phyloP scores from a whole-genome alignment of 805 yeast species.

The Wickerhamiella alocasiicola region DNA sequence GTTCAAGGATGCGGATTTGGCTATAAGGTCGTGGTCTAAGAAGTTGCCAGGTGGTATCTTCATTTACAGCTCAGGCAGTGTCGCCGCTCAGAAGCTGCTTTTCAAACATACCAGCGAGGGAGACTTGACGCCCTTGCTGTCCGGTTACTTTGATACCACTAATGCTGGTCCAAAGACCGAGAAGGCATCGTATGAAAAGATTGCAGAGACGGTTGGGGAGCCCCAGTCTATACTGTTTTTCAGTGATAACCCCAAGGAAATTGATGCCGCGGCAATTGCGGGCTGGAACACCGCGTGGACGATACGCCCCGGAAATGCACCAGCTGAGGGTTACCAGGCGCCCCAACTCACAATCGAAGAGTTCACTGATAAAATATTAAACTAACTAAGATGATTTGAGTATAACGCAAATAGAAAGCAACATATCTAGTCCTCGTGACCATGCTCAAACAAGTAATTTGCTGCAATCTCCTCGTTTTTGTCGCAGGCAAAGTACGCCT shows the following conservation, averaged over 20 bases:
- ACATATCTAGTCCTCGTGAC: conserved; percentile 16
- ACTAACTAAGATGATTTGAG: too few relatives aligned
- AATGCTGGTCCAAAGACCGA: conserved; percentile 67
- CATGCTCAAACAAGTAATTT: conserved; percentile 59
- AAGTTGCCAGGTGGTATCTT: conserved; percentile 31
- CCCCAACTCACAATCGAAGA: too few relatives aligned
- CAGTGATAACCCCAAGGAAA: conserved; percentile 71
- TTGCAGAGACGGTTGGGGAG: conserved; percentile 33
- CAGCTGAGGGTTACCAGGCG: conserved; percentile 7
- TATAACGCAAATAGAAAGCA: too few relatives aligned
- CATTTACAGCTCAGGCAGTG: conserved; percentile 83
- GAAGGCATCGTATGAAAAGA: conserved; percentile 43
- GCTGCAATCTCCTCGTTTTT: conserved; percentile 96
- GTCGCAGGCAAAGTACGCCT: conserved; percentile 95
- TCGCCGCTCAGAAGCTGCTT: conserved; percentile 71
- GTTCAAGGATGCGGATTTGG: conserved; percentile 55
- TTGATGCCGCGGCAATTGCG: conserved; percentile 57
- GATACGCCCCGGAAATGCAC: conserved; percentile 61
- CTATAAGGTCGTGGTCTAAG: conserved; percentile 35
- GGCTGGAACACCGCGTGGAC: conserved; percentile 51
- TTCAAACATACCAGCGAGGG: conserved; percentile 44
- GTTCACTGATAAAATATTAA: too few relatives aligned
- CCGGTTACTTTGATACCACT: conserved; percentile 74
- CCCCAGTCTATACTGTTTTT: conserved; percentile 41
- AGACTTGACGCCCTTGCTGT: conserved; percentile 35